Evolutionary conservation across 106 monocot species (phyloP).

Genomic region (Dendrobium officinale): DNA sequence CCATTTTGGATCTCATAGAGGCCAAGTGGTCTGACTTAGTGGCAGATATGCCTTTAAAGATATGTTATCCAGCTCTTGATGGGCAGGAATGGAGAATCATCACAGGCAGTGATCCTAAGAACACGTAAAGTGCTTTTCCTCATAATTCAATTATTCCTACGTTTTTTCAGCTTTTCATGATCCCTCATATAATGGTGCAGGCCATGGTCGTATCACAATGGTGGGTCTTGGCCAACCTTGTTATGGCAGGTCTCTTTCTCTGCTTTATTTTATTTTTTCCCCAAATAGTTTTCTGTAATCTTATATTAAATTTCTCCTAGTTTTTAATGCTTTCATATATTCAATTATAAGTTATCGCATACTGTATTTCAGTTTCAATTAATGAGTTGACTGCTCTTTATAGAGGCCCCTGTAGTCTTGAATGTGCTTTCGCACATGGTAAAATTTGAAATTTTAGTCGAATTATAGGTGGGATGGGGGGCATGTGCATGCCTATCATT

Average conservation of each 20-base stretch:
- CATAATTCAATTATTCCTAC: background rate
- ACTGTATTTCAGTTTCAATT: background rate
- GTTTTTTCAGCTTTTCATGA: background rate
- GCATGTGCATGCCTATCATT: too few species aligned
- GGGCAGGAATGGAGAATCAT: constrained; percentile 92
- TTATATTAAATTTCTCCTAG: background rate
- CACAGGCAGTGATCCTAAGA: constrained; percentile 98
- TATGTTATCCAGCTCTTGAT: constrained; percentile 96
- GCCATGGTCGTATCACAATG: constrained; percentile 99
- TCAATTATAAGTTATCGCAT: background rate
- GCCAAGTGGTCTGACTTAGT: constrained; percentile 97
- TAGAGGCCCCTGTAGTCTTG: background rate
- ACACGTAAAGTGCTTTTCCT: constrained; percentile 49
- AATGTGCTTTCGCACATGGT: background rate
- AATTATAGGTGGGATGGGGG: too few species aligned
- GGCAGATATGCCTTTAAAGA: constrained; percentile 96
- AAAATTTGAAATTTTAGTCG: too few species aligned
- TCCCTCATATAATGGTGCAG: constrained; percentile 27
- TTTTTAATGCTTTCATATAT: constrained; percentile 1
- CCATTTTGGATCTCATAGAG: constrained; percentile 91
- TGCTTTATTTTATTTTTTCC: background rate
- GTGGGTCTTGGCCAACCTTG: constrained; percentile 97
- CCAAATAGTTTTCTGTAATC: background rate
- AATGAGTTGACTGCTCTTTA: background rate
- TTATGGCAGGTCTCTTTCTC: constrained; percentile 84